Evolutionary conservation across 306 rosid species (phyloP).

Genomic region (Casuarina equisetifolia): DNA sequence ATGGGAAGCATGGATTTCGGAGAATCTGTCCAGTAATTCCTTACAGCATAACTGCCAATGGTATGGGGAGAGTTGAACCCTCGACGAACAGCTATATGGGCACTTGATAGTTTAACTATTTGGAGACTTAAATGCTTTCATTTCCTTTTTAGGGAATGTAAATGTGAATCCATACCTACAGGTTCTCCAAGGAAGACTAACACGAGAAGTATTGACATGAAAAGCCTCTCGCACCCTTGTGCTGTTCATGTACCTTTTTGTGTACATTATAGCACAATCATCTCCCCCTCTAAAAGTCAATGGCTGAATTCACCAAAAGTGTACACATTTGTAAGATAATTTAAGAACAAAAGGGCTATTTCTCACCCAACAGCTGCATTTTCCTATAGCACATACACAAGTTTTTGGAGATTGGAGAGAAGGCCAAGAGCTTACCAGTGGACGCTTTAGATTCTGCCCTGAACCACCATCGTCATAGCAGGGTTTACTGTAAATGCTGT

Average conservation of each 20-base stretch:
- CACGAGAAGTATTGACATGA: not conserved
- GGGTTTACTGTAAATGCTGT: not conserved
- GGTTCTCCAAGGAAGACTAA: not conserved
- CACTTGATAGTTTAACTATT: no score
- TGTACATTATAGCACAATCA: not conserved
- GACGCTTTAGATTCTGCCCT: not conserved
- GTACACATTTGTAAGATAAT: not conserved
- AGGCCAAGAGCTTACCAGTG: not conserved
- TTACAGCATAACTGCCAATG: not conserved
- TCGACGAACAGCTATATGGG: not conserved
- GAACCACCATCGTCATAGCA: not conserved
- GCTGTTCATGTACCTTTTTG: not conserved
- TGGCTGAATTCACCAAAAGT: not conserved
- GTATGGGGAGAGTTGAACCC: no score
- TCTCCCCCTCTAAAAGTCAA: not conserved
- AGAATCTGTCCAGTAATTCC: not conserved
- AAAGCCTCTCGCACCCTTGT: not conserved
- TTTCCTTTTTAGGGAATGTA: no score
- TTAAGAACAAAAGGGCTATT: not conserved
- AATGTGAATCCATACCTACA: not conserved
- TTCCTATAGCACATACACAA: not conserved
- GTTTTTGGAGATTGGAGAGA: not conserved
- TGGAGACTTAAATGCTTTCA: no score
- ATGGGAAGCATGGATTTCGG: not conserved
- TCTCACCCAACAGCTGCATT: not conserved